Evolutionary conservation across 1,139 yeast species (phyloP).

Genomic region (Casaregolazyma lundiana): DNA sequence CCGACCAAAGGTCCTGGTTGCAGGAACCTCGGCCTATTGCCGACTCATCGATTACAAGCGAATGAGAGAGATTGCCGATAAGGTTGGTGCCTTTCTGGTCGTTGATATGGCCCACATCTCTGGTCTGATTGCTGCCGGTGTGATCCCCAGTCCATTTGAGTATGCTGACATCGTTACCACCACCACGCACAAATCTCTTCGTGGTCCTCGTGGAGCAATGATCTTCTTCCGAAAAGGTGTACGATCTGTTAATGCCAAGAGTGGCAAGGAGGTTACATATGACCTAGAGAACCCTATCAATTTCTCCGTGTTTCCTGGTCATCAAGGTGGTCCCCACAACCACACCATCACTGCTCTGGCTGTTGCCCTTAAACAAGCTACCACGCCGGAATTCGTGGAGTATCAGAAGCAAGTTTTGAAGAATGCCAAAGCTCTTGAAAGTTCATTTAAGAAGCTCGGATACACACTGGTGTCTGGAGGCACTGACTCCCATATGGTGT

Average conservation of each 20-base stretch:
- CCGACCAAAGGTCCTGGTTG: constrained; percentile 92
- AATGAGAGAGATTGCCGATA: constrained; percentile 85
- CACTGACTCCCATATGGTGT: constrained; percentile 89
- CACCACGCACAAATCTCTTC: constrained; percentile 92
- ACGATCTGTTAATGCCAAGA: constrained; percentile 69
- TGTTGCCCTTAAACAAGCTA: constrained; percentile 88
- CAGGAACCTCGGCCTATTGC: constrained; percentile 96
- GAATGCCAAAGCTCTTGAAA: constrained; percentile 76
- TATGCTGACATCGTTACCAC: constrained; percentile 95
- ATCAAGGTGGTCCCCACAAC: constrained; percentile 99
- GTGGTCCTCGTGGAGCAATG: constrained; percentile 99
- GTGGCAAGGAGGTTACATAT: constrained; percentile 81
- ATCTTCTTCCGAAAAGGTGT: constrained; percentile 90
- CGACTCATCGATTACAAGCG: constrained; percentile 86
- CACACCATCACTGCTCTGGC: constrained; percentile 95
- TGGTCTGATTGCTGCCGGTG: constrained; percentile 90
- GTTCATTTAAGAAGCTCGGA: constrained; percentile 60
- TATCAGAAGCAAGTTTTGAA: constrained; percentile 79
- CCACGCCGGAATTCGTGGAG: constrained; percentile 75
- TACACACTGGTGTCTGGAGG: constrained; percentile 85
- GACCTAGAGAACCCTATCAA: constrained; percentile 87
- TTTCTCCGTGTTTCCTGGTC: constrained; percentile 97
- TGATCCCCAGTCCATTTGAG: constrained; percentile 88
- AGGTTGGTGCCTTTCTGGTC: constrained; percentile 86
- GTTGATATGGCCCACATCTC: constrained; percentile 97